Evolutionary conservation across 2,329 filamentous ascomycete species (phyloP).

Genomic region (Aspergillus sp.): DNA sequence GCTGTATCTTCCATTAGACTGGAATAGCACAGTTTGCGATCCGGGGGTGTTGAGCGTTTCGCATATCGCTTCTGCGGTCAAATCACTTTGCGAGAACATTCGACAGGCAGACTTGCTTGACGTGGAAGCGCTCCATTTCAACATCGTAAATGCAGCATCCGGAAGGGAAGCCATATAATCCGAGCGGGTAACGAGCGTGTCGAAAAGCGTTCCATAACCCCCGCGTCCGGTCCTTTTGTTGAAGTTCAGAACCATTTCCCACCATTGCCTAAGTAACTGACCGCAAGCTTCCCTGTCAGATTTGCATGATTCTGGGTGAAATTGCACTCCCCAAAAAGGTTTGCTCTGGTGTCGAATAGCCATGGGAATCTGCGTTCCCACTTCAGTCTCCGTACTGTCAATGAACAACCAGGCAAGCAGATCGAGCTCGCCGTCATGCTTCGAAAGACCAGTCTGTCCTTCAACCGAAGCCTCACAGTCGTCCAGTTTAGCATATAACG

Average conservation of each 20-base stretch:
- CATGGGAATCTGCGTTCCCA: conserved; percentile 58
- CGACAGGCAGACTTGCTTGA: conserved; percentile 20
- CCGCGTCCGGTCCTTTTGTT: conserved; percentile 37
- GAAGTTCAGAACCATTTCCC: conserved; percentile 57
- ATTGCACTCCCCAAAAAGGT: conserved; percentile 83
- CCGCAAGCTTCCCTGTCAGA: conserved; percentile 54
- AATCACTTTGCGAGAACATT: conserved; percentile 13
- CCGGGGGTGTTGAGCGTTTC: conserved; percentile 28
- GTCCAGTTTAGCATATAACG: conserved; percentile 44
- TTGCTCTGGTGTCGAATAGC: conserved; percentile 59
- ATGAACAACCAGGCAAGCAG: conserved; percentile 57
- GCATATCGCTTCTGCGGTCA: conserved; percentile 27
- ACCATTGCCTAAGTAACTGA: conserved; percentile 68
- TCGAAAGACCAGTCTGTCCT: conserved; percentile 8
- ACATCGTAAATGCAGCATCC: conserved; percentile 43
- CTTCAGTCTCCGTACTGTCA: conserved; percentile 30
- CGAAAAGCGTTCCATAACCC: conserved; percentile 13
- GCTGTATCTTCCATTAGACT: conserved; percentile 39
- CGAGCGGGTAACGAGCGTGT: conserved; percentile 13
- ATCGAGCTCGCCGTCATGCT: conserved; percentile 25
- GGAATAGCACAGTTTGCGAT: conserved; percentile 29
- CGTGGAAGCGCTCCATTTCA: conserved; percentile 26
- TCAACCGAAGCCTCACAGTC: conserved; percentile 6
- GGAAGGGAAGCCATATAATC: conserved; percentile 15
- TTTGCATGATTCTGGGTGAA: conserved; percentile 87